A percentile compares a stretch with the other conserved stretches of the same genome.
phyloP scores from a whole-genome alignment of 116 monocot genomes.

The Iris pallida region DNA sequence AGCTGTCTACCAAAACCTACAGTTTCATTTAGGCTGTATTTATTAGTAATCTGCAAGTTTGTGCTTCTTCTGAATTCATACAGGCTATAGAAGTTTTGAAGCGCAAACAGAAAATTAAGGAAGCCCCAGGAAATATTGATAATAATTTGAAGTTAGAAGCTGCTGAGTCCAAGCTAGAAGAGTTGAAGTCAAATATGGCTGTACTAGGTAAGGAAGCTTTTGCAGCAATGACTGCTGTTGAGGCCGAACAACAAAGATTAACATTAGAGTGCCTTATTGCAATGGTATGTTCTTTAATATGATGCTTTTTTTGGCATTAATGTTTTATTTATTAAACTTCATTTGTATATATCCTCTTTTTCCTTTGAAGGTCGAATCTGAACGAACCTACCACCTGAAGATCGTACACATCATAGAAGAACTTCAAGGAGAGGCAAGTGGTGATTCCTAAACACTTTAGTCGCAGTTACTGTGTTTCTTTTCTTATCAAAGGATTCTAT shows the following conservation, averaged over 20 bases:
- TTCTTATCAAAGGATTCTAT: no score
- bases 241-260: slow-evolving; percentile 72
- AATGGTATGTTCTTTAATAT: slow-evolving; percentile 39
- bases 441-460: not conserved
- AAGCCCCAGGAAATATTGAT: slow-evolving; percentile 49
- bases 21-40: no score
- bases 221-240: slow-evolving; percentile 77
- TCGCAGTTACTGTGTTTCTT: no score
- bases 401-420: slow-evolving; percentile 64
- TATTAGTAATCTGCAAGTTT: not conserved
- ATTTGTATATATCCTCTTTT: not conserved
- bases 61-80: not conserved
- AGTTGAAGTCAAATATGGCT: slow-evolving; percentile 75
- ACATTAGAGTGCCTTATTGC: slow-evolving; percentile 67
- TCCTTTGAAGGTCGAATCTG: slow-evolving; percentile 60
- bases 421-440: slow-evolving; percentile 60
- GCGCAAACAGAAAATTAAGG: slow-evolving; percentile 62
- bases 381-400: slow-evolving; percentile 69
- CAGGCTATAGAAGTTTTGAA: slow-evolving; percentile 82
- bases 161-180: slow-evolving; percentile 71
- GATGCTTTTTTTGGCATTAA: not conserved
- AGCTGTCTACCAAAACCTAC: no score
- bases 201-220: slow-evolving; percentile 69
- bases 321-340: not conserved
- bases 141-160: slow-evolving; percentile 62